These are phyloP conservation scores for Gomphus sp. DNA, from an alignment of 1,284 basidiomycete species.

Conservation along the genomic window DNA sequence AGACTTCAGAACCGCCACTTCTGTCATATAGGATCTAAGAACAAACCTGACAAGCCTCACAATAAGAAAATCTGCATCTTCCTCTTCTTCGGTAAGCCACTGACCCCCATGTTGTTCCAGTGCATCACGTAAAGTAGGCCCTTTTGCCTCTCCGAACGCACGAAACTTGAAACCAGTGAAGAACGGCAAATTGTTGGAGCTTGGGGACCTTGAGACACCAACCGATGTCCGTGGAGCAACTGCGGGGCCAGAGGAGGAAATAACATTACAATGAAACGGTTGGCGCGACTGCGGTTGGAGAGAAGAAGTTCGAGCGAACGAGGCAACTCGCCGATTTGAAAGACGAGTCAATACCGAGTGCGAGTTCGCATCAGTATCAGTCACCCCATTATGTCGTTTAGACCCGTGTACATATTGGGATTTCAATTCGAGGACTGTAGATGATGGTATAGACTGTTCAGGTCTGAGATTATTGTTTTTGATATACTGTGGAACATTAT, in stretches of 20 bases:
- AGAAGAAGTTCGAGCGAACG: constrained; percentile 36
- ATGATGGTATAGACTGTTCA: not conserved
- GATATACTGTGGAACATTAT: not conserved
- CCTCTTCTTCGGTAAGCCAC: constrained; percentile 32
- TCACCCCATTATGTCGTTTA: not conserved
- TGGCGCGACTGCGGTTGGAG: constrained; percentile 21
- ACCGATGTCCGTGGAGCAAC: not conserved
- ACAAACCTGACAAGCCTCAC: constrained; percentile 62
- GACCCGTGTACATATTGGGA: not conserved
- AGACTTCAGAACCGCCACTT: not conserved
- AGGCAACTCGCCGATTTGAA: not conserved
- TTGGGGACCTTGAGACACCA: not conserved
- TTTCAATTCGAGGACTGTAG: not conserved
- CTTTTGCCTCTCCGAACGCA: constrained; percentile 55
- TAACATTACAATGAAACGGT: constrained; percentile 36
- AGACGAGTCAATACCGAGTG: constrained; percentile 2
- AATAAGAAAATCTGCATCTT: constrained; percentile 49
- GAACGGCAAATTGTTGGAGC: constrained; percentile 16
- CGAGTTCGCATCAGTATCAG: not conserved
- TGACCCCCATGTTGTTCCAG: constrained; percentile 49
- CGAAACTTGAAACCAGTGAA: constrained; percentile 49
- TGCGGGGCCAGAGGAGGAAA: not conserved
- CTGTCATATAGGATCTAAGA: constrained; percentile 3
- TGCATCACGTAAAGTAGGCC: constrained; percentile 42
- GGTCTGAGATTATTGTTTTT: not conserved